Evolutionary conservation across 768 basidiomycete genomes (phyloP).

Genomic region (Lactarius evosmus): DNA sequence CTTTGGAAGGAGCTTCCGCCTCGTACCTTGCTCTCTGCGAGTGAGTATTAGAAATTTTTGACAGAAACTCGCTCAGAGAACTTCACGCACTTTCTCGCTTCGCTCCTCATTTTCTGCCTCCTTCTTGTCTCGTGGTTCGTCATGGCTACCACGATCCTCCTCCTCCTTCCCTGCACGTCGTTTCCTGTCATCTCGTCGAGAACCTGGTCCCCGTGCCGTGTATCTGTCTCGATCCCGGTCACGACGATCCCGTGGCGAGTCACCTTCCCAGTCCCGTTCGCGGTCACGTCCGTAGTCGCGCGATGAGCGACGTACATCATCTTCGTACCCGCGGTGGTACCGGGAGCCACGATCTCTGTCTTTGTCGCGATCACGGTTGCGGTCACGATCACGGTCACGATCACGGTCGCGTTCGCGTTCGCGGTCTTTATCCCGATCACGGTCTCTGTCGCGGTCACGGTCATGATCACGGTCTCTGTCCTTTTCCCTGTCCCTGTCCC

Average conservation of each 20-base stretch:
- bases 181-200: conserved; percentile 52
- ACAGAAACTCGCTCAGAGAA: background rate
- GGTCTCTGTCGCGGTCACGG: conserved; percentile 23
- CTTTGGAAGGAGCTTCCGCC: conserved; percentile 44
- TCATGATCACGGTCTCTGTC: conserved; percentile 28
- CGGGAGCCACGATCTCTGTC: conserved; percentile 27
- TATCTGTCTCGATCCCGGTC: conserved; percentile 42
- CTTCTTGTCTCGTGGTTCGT: conserved; percentile 35
- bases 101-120: conserved; percentile 43
- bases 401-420: conserved; percentile 39
- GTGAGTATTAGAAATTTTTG: conserved; percentile 35
- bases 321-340: conserved; percentile 24
- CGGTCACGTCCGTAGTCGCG: conserved; percentile 33
- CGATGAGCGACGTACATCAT: conserved; percentile 25
- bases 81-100: conserved; percentile 51
- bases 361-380: conserved; percentile 28
- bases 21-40: conserved; percentile 50
- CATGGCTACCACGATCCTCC: conserved; percentile 52
- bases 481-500: conserved; percentile 11
- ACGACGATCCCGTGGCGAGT: conserved; percentile 32
- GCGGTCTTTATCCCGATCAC: conserved; percentile 33
- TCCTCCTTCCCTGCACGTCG: conserved; percentile 41
- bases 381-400: conserved; percentile 32
- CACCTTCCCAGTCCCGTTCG: conserved; percentile 33
- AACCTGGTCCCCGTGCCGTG: conserved; percentile 52